Conservation (phyloP, 805 yeast species). For the Groenewaldozyma tartarivorans region DNA sequence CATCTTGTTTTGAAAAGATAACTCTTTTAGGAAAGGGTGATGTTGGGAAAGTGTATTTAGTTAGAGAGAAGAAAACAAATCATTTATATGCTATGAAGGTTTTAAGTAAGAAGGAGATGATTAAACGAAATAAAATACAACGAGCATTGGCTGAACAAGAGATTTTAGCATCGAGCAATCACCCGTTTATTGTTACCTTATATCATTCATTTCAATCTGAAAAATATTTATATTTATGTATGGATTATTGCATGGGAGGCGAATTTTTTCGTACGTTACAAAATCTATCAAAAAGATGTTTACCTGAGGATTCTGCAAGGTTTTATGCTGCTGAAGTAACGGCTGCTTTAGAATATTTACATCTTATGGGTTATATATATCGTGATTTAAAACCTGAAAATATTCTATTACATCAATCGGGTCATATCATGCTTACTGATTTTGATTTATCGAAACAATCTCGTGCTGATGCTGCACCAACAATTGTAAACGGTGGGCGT, state of each 20-base stretch:
- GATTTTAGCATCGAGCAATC: conserved; percentile 87
- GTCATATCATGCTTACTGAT: conserved; percentile 96
- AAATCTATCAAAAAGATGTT: conserved; percentile 77
- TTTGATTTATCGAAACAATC: conserved; percentile 91
- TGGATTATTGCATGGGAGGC: conserved; percentile 99
- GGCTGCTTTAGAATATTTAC: conserved; percentile 92
- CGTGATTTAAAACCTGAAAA: conserved; percentile 96
- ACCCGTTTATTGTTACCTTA: conserved; percentile 92
- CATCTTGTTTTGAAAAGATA: conserved; percentile 80
- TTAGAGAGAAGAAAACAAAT: conserved; percentile 66
- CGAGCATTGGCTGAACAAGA: conserved; percentile 95
- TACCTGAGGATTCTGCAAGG: conserved; percentile 78
- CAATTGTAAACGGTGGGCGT: conserved; percentile 37
- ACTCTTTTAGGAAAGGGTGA: conserved; percentile 94
- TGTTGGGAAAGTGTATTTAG: conserved; percentile 93
- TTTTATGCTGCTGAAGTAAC: conserved; percentile 96
- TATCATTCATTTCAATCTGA: conserved; percentile 96
- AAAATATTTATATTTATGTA: conserved; percentile 82
- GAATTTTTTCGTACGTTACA: conserved; percentile 95
- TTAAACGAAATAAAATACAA: conserved; percentile 86
- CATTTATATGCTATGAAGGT: conserved; percentile 89
- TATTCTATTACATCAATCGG: conserved; percentile 87
- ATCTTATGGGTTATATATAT: conserved; percentile 93
- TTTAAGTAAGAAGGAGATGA: conserved; percentile 83
- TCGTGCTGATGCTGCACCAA: conserved; percentile 66